phyloP scores from a whole-genome alignment of 2,329 filamentous ascomycete genomes.

The Lecanoromycetidae sp. region DNA sequence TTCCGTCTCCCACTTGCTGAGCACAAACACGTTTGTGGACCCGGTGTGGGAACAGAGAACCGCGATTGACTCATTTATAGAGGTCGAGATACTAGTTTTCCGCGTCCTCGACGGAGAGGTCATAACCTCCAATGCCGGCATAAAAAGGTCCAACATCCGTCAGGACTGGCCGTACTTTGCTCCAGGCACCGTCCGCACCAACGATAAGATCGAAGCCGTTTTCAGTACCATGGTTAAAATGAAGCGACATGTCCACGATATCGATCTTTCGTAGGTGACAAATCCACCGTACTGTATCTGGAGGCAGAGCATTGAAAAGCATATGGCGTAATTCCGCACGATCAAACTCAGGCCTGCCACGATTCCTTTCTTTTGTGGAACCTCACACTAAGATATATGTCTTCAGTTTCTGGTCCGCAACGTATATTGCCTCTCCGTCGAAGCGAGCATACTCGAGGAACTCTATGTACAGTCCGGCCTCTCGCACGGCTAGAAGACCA shows the following conservation, averaged over 20 bases:
- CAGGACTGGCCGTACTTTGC: slow-evolving; percentile 28
- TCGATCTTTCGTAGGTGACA: slow-evolving; percentile 31
- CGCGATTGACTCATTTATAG: slow-evolving; percentile 35
- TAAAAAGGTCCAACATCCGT: slow-evolving; percentile 34
- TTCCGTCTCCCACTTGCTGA: slow-evolving; percentile 41
- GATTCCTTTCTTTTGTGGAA: slow-evolving; percentile 10
- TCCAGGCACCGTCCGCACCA: slow-evolving; percentile 27
- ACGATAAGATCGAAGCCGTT: slow-evolving; percentile 31
- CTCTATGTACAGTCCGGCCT: slow-evolving; percentile 38
- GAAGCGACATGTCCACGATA: slow-evolving; percentile 18
- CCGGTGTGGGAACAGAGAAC: slow-evolving; percentile 34
- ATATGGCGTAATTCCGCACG: slow-evolving; percentile 35
- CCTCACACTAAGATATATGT: slow-evolving; percentile 19
- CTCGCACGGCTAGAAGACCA: slow-evolving; percentile 40
- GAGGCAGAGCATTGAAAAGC: slow-evolving; percentile 35
- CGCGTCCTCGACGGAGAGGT: slow-evolving; percentile 33
- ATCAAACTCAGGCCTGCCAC: slow-evolving; percentile 43
- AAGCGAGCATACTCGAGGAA: slow-evolving; percentile 41
- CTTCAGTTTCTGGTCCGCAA: slow-evolving; percentile 29
- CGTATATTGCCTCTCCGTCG: slow-evolving; percentile 39
- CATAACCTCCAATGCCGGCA: slow-evolving; percentile 34
- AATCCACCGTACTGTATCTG: slow-evolving; percentile 37
- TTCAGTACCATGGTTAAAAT: slow-evolving; percentile 19
- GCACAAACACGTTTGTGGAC: slow-evolving; percentile 32
- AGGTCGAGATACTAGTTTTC: slow-evolving; percentile 34